phyloP scores from a whole-genome alignment of 441 rosid genomes.

The Mallotus repandus region DNA sequence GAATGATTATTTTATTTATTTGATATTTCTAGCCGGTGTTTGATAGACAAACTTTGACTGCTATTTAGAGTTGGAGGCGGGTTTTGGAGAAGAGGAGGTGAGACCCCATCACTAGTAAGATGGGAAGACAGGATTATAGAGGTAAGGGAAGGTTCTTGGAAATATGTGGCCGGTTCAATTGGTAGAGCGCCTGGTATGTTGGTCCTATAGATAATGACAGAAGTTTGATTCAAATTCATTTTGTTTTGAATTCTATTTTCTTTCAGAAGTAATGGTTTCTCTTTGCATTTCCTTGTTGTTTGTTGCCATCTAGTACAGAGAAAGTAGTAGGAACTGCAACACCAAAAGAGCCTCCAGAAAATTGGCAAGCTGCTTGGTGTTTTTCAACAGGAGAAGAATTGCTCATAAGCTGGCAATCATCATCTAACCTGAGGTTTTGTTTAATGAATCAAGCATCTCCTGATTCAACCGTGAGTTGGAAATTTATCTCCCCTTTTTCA shows the following conservation, averaged over 20 bases:
- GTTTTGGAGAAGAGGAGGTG: conserved; percentile 82
- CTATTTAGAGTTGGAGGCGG: conserved; percentile 66
- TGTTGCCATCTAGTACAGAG: conserved; percentile 72
- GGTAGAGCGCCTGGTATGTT: conserved; percentile 92
- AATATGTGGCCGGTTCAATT: conserved; percentile 75
- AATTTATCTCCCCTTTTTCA: background rate
- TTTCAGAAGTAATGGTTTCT: background rate
- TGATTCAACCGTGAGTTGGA: conserved; percentile 41
- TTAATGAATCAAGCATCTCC: conserved; percentile 39
- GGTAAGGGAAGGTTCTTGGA: conserved; percentile 89
- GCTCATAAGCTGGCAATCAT: conserved; percentile 45
- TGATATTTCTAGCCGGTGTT: background rate
- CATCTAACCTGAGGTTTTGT: conserved; percentile 37
- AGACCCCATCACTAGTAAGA: conserved; percentile 63
- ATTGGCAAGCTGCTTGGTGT: conserved; percentile 63
- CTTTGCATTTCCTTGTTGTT: conserved; percentile 26
- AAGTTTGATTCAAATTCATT: background rate
- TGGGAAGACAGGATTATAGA: conserved; percentile 76
- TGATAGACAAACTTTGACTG: background rate
- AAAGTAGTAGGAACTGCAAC: conserved; percentile 78
- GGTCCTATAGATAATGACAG: background rate
- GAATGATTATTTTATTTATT: background rate
- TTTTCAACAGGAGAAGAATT: conserved; percentile 81
- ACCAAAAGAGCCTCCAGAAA: conserved; percentile 57
- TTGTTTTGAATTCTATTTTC: background rate